Conservation (phyloP, 1,139 yeast species). For the Dujonia santamariae region DNA sequence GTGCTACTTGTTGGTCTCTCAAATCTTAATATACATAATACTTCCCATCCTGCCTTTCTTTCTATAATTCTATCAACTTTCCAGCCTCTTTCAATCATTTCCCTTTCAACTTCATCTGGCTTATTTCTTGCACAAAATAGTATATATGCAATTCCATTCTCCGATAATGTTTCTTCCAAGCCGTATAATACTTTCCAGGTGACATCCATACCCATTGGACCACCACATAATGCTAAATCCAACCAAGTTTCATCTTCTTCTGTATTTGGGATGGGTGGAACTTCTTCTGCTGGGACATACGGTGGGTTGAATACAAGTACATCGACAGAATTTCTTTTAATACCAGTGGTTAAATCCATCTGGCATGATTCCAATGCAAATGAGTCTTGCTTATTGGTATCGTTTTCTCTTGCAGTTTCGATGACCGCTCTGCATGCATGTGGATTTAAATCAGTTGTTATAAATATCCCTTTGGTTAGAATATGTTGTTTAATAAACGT, state of each 20-base stretch:
- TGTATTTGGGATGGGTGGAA: constrained; percentile 53
- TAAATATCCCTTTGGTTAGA: constrained; percentile 44
- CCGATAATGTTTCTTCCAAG: constrained; percentile 46
- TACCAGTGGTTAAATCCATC: constrained; percentile 51
- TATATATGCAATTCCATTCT: constrained; percentile 73
- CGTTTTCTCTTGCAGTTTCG: constrained; percentile 50
- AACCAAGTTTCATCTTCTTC: constrained; percentile 63
- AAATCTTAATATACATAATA: constrained; percentile 67
- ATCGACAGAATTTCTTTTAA: constrained; percentile 54
- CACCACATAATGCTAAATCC: constrained; percentile 87
- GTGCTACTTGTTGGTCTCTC: constrained; percentile 9
- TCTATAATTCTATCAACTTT: constrained; percentile 44
- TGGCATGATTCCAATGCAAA: constrained; percentile 61
- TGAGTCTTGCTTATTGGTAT: constrained; percentile 6
- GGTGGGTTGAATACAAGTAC: constrained; percentile 89
- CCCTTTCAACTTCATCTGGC: constrained; percentile 56
- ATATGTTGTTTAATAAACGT: constrained; percentile 63
- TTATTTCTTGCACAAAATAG: constrained; percentile 83
- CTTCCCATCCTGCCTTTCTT: constrained; percentile 96
- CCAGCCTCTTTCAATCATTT: constrained; percentile 58
- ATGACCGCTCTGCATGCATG: constrained; percentile 62
- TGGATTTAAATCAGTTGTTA: constrained; percentile 79
- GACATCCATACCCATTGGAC: constrained; percentile 83
- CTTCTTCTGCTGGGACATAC: constrained; percentile 81
- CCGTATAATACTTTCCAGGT: constrained; percentile 61